Percentiles rank a stretch among this genome's conserved stretches.
These are phyloP conservation scores for Trametes hirsuta DNA, from an alignment of 1,284 basidiomycete genomes.

Conservation along the genomic window DNA sequence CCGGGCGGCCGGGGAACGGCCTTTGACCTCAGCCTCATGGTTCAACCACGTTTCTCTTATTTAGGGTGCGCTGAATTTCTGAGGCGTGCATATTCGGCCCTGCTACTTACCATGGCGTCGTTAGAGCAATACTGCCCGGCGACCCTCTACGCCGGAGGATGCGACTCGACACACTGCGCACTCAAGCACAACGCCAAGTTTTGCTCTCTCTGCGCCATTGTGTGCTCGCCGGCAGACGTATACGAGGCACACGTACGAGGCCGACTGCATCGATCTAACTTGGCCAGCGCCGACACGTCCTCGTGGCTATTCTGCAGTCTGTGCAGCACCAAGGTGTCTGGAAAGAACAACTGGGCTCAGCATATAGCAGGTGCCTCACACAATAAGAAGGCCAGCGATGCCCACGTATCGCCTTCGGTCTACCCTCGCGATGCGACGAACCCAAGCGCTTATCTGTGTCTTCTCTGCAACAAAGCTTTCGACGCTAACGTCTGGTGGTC, in stretches of 20 bases:
- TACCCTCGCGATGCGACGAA: neutral
- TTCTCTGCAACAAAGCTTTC: neutral
- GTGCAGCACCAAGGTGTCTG: neutral
- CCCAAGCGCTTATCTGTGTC: neutral
- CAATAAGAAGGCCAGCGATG: neutral
- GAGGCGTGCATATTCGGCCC: too few relatives aligned
- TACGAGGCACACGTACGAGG: slow-evolving; percentile 15
- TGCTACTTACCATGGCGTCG: too few relatives aligned
- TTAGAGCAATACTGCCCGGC: slow-evolving; percentile 4
- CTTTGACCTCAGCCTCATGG: too few relatives aligned
- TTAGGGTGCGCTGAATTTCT: too few relatives aligned
- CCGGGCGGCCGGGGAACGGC: too few relatives aligned
- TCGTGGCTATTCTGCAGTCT: neutral
- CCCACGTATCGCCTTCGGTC: neutral
- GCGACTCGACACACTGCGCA: slow-evolving; percentile 2
- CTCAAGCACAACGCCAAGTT: slow-evolving; percentile 22
- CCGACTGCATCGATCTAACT: neutral
- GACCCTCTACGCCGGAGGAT: slow-evolving; percentile 19
- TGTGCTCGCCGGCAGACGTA: slow-evolving; percentile 14
- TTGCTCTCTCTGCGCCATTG: slow-evolving; percentile 20
- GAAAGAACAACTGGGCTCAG: neutral
- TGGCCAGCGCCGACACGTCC: neutral
- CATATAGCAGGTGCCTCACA: slow-evolving; percentile 13
- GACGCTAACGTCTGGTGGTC: neutral
- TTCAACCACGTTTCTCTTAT: too few relatives aligned